Conservation (phyloP, 108 stramenopile species). For the Pseudonitzschia multistriata region DNA sequence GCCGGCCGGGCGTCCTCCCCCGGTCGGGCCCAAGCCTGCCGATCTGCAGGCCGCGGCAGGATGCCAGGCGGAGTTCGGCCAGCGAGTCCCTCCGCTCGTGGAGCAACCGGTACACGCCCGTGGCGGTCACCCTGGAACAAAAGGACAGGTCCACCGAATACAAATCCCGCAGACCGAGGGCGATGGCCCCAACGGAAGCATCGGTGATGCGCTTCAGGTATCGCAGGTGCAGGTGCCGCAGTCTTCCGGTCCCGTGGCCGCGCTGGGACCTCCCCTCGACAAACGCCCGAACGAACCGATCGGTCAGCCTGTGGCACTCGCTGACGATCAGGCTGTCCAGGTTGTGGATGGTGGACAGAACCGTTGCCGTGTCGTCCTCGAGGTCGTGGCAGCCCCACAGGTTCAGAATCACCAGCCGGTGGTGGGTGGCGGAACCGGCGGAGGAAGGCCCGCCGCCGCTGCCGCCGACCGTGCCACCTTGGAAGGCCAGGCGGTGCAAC, state of each 20-base stretch:
- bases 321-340: constrained; percentile 56
- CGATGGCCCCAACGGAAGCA: constrained; percentile 39
- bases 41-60: constrained; percentile 8
- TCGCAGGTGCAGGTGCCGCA: constrained; percentile 48
- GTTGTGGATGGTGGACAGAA: constrained; percentile 28
- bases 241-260: constrained; percentile 13
- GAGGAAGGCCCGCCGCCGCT: not conserved
- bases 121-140: constrained; percentile 50
- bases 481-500: constrained; percentile 30
- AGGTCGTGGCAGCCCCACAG: constrained; percentile 68
- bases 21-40: not conserved
- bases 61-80: constrained; percentile 51
- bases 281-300: constrained; percentile 44
- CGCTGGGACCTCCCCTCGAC: constrained; percentile 17
- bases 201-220: constrained; percentile 56
- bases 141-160: constrained; percentile 68
- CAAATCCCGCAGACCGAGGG: constrained; percentile 37
- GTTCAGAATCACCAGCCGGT: constrained; percentile 56
- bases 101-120: constrained; percentile 34
- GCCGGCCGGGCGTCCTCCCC: not conserved
- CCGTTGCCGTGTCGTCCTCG: constrained; percentile 38
- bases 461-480: not conserved
- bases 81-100: constrained; percentile 31
- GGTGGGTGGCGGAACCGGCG: not conserved
- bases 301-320: constrained; percentile 67